phyloP scores from a whole-genome alignment of 164 flowering plant species.

The Magnolia changhungtana region DNA sequence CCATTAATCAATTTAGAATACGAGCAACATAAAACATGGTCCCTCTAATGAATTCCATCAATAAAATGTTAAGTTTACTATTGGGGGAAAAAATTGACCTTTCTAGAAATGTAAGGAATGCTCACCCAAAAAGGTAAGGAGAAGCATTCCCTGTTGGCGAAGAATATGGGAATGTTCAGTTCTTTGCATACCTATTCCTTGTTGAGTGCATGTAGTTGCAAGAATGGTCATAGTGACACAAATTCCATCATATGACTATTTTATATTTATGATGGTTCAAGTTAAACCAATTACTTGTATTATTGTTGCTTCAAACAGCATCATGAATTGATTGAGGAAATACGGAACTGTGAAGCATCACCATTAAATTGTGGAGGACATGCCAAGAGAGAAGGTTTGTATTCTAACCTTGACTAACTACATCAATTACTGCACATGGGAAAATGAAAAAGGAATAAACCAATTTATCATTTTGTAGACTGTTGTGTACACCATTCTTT shows the following conservation, averaged over 20 bases:
- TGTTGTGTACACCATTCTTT: neutral
- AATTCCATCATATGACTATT: neutral
- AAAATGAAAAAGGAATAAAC: neutral
- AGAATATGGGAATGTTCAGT: too few relatives aligned
- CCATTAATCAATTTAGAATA: too few relatives aligned
- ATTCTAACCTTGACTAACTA: conserved; percentile 1
- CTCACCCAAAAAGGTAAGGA: too few relatives aligned
- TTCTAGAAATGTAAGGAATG: too few relatives aligned
- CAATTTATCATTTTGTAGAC: neutral
- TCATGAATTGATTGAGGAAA: conserved; percentile 21
- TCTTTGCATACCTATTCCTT: too few relatives aligned
- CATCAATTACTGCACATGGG: neutral
- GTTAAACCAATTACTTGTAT: neutral
- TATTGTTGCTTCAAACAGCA: conserved; percentile 29
- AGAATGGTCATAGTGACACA: neutral
- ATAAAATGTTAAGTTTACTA: too few relatives aligned
- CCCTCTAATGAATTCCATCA: too few relatives aligned
- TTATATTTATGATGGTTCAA: neutral
- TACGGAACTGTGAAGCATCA: conserved; percentile 25
- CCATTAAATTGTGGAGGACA: conserved; percentile 17
- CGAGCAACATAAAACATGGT: too few relatives aligned
- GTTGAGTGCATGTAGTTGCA: too few relatives aligned
- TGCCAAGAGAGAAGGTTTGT: conserved; percentile 30
- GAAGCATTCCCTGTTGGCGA: too few relatives aligned
- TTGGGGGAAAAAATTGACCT: too few relatives aligned